Base-by-base conservation (phyloP, 2,329 filamentous ascomycete species). In the Beauveria bassiana region DNA sequence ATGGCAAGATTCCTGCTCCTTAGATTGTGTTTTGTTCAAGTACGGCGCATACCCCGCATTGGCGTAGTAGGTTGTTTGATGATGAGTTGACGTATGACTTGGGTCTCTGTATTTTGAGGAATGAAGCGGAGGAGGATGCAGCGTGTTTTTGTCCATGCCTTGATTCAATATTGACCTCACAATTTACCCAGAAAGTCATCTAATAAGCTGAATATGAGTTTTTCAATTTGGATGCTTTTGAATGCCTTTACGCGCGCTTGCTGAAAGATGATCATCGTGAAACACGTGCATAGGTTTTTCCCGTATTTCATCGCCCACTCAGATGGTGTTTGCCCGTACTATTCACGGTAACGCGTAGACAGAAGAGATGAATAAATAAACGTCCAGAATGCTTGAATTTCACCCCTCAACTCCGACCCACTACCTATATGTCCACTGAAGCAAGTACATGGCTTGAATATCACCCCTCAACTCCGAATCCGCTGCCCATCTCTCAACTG, bases 1-100 rank as follows among this genome's bases (percentile, higher is more conserved):
- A 49, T 34, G 51, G 40, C 61, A 67, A 65, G 64, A 51, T 66
- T 38, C 64, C 66, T 47, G 67, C 65, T 45, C 66, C 66, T 34
- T 67, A 46, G 61, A n/a, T 45, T 20, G 18, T 54, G 24, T 50
- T n/a, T n/a, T 46, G 34, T 26, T 42, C 14, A 5, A 26, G 34
- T 42, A 12, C 34, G 34, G 22, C 51, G 34, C 12, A 26, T 53
- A 46, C 16, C 40, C 34, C 47, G 22, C 24, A 16, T 31, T 53
- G 38, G 10, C 53, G 24, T 42, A 45, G 16, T 26, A 34, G 43
- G 47, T 47, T 22, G 5, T n/a, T 28, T 1, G 14, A 8, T 24
- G 49, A 28, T 47, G 45, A 24, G 18, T 47, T 38, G 22, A 45
- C 38, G 28, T 45, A 10, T 24, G 20, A 6, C 9, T 43, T 47